phyloP scores from a whole-genome alignment of 495 filamentous ascomycete genomes.

The Stereocaulon alpinum region DNA sequence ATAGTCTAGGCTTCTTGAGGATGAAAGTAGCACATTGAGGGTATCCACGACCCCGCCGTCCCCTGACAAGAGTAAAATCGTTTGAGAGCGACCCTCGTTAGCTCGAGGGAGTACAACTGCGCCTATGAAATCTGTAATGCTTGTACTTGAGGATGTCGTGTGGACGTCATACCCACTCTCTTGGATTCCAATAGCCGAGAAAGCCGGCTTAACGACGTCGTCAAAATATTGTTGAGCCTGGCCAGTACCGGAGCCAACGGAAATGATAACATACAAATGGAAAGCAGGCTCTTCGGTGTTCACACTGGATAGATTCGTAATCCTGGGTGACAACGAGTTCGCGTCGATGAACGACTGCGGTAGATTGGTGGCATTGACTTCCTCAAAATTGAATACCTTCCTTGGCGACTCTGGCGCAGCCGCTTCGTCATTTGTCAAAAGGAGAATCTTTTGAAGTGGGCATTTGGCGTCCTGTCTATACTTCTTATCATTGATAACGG shows the following conservation, averaged over 20 bases:
- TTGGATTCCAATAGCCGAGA: slow-evolving; percentile 35
- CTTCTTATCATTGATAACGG: slow-evolving; percentile 4
- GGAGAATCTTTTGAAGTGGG: slow-evolving; percentile 9
- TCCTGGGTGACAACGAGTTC: slow-evolving; percentile 1
- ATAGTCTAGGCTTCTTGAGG: slow-evolving; percentile 18
- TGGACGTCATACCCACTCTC: slow-evolving; percentile 38
- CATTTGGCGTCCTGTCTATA: not conserved
- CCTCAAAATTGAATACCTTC: slow-evolving; percentile 4
- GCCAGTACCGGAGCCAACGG: slow-evolving; percentile 60
- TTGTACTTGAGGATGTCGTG: slow-evolving; percentile 46
- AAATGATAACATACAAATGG: slow-evolving; percentile 57
- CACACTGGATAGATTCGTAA: not conserved
- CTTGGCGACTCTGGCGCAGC: not conserved
- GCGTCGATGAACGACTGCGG: slow-evolving; percentile 9
- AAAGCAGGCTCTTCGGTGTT: not conserved
- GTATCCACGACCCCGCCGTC: slow-evolving; percentile 77
- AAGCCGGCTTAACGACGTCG: slow-evolving; percentile 45
- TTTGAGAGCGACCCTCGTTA: slow-evolving; percentile 38
- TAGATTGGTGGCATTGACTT: slow-evolving; percentile 3
- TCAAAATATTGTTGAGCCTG: slow-evolving; percentile 47
- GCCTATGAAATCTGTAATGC: slow-evolving; percentile 50
- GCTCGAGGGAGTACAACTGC: slow-evolving; percentile 39
- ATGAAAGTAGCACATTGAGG: slow-evolving; percentile 50
- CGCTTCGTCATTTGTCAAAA: not conserved
- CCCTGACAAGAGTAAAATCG: slow-evolving; percentile 68